A percentile compares a stretch with the other conserved stretches of the same genome.
These are phyloP conservation scores for Hymenoscyphus linearis DNA, from an alignment of 2,329 filamentous ascomycete genomes.

Conservation along the genomic window DNA sequence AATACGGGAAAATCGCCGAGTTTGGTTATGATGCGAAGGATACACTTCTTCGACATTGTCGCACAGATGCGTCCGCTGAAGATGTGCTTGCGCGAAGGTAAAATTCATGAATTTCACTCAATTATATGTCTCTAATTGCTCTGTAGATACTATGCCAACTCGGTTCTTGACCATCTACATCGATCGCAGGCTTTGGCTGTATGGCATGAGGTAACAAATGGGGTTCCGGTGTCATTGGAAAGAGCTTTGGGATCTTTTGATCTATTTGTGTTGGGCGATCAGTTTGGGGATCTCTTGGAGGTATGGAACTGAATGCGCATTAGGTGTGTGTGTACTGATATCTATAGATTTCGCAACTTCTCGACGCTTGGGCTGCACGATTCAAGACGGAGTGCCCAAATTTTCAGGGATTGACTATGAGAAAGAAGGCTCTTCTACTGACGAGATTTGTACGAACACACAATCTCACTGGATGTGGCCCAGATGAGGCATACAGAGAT, in stretches of 20 bases:
- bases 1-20: conserved; percentile 64
- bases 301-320: conserved; percentile 32
- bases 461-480: conserved; percentile 66
- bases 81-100: conserved; percentile 73
- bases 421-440: conserved; percentile 62
- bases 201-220: conserved; percentile 56
- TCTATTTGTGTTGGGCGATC: conserved; percentile 75
- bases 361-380: conserved; percentile 57
- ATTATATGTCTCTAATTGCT: not conserved
- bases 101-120: conserved; percentile 7
- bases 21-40: conserved; percentile 88
- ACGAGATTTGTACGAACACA: conserved; percentile 63
- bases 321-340: conserved; percentile 7
- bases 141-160: conserved; percentile 66
- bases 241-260: conserved; percentile 77
- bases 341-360: conserved; percentile 51
- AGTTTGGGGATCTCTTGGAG: conserved; percentile 68
- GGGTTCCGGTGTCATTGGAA: conserved; percentile 58
- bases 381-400: conserved; percentile 50
- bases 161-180: conserved; percentile 73
- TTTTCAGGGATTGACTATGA: conserved; percentile 53
- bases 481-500: conserved; percentile 64
- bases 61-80: conserved; percentile 48
- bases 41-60: conserved; percentile 63
- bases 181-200: conserved; percentile 71